These are phyloP conservation scores for Forsythia suspensa DNA, from an alignment of 257 asterid species.

Conservation along the genomic window DNA sequence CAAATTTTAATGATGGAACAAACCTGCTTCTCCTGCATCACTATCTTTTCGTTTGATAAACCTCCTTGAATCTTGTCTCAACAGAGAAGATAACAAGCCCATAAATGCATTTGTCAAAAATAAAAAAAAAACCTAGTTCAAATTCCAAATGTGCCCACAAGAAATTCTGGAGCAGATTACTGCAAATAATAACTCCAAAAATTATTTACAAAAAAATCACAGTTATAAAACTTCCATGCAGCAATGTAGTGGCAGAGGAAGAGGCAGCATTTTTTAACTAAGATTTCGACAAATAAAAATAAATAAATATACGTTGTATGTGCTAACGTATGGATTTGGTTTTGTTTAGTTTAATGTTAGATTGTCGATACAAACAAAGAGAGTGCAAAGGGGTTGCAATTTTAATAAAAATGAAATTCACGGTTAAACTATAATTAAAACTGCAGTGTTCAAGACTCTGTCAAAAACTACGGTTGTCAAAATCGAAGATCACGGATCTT, in stretches of 20 bases:
- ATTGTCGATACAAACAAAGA: slow-evolving; percentile 27
- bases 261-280: slow-evolving; percentile 3
- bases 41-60: slow-evolving; percentile 81
- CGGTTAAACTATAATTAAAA: slow-evolving; percentile 23
- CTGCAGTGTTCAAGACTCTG: slow-evolving; percentile 37
- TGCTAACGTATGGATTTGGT: not conserved
- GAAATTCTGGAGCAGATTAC: not conserved
- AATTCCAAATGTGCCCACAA: not conserved
- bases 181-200: not conserved
- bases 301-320: not conserved
- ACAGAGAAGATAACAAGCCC: slow-evolving; percentile 53
- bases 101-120: slow-evolving; percentile 40
- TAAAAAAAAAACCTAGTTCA: slow-evolving; percentile 1
- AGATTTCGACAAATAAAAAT: not conserved
- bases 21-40: slow-evolving; percentile 91
- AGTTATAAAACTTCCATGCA: not conserved
- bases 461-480: slow-evolving; percentile 33
- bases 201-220: not conserved
- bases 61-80: slow-evolving; percentile 52
- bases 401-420: slow-evolving; percentile 16
- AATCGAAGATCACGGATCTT: slow-evolving; percentile 53
- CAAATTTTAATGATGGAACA: not conserved
- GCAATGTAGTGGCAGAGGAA: not conserved
- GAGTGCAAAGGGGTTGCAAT: slow-evolving; percentile 8
- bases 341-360: not conserved